phyloP scores from a whole-genome alignment of 495 filamentous ascomycete species.

The Daldinia vernicosa region DNA sequence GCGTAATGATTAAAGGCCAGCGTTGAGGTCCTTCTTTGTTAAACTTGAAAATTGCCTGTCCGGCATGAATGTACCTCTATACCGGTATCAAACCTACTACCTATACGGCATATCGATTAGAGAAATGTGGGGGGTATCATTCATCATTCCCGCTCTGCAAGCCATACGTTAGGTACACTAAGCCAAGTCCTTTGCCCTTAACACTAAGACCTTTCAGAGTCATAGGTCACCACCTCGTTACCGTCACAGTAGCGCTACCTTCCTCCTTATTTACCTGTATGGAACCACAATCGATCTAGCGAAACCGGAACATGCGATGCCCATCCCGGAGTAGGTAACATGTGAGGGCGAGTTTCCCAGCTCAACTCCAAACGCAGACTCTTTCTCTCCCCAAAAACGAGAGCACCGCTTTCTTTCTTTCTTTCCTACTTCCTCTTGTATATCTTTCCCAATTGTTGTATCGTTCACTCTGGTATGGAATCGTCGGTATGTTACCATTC shows the following conservation, averaged over 20 bases:
- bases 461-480: slow-evolving; percentile 55
- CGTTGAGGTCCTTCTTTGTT: too few species aligned
- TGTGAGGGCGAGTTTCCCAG: slow-evolving; percentile 17
- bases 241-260: slow-evolving; percentile 13
- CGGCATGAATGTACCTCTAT: not conserved
- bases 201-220: not conserved
- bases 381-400: not conserved
- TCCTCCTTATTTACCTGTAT: not conserved
- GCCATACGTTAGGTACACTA: slow-evolving; percentile 3
- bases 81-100: not conserved
- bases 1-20: too few species aligned
- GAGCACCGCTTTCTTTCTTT: not conserved
- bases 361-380: slow-evolving; percentile 10
- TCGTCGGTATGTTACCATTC: slow-evolving; percentile 56
- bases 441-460: slow-evolving; percentile 1
- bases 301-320: slow-evolving; percentile 38
- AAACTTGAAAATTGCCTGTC: too few species aligned
- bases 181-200: slow-evolving; percentile 11
- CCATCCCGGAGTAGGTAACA: slow-evolving; percentile 4
- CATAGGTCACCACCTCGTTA: slow-evolving; percentile 15
- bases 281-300: slow-evolving; percentile 6
- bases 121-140: slow-evolving; percentile 39
- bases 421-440: not conserved
- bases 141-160: slow-evolving; percentile 11
- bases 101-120: slow-evolving; percentile 20